These are phyloP conservation scores for Mimosa pudica DNA, from an alignment of 306 rosid species.

Conservation along the genomic window DNA sequence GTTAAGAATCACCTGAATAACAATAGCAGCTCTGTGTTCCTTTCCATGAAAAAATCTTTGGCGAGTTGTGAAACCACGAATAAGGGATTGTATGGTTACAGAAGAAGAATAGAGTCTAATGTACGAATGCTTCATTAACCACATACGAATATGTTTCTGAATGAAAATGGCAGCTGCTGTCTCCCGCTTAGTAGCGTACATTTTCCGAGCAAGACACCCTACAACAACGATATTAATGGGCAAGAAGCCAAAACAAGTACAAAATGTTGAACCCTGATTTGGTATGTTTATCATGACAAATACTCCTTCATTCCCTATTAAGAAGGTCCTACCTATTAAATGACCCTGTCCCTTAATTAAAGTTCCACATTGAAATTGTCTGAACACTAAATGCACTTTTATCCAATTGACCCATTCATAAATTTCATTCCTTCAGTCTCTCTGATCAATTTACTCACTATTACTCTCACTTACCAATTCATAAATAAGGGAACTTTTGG, in stretches of 20 bases:
- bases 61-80: conserved; percentile 73
- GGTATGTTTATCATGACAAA: conserved; percentile 17
- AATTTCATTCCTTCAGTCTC: no score
- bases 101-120: conserved; percentile 58
- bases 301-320: no score
- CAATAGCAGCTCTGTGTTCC: conserved; percentile 77
- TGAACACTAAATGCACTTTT: no score
- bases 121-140: conserved; percentile 56
- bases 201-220: conserved; percentile 74
- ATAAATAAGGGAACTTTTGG: no score
- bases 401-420: no score
- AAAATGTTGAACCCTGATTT: neutral
- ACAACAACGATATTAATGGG: conserved; percentile 34
- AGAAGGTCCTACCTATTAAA: no score
- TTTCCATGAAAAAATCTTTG: conserved; percentile 59
- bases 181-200: conserved; percentile 69
- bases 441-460: no score
- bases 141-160: conserved; percentile 69
- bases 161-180: conserved; percentile 62
- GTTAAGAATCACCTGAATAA: conserved; percentile 69
- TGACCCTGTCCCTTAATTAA: no score
- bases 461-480: no score
- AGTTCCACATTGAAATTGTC: no score
- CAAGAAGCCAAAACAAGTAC: conserved; percentile 22
- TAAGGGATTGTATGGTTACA: conserved; percentile 61